These are phyloP conservation scores for Eucalyptus coolabah DNA, from an alignment of 345 rosid species.

Conservation along the genomic window DNA sequence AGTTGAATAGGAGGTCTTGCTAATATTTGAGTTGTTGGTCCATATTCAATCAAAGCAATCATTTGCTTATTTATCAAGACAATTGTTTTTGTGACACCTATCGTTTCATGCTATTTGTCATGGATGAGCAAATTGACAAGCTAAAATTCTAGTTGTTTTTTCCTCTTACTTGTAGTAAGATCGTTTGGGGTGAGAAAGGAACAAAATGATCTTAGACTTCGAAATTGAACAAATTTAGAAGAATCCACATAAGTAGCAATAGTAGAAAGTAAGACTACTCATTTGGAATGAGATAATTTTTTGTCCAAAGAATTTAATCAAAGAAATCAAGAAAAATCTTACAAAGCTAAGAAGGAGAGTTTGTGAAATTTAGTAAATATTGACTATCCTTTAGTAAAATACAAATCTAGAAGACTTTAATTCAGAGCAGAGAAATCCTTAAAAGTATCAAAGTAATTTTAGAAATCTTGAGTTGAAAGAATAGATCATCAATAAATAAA, in stretches of 20 bases:
- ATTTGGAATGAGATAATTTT: background rate
- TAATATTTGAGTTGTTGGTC: background rate
- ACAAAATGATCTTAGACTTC: background rate
- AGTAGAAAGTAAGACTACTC: background rate
- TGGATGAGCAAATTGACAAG: background rate
- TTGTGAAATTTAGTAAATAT: background rate
- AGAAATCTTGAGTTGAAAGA: background rate
- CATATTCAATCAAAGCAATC: background rate
- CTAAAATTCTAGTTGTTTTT: background rate
- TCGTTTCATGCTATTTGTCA: background rate
- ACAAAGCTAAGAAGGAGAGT: background rate
- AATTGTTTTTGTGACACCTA: background rate
- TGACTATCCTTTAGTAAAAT: background rate
- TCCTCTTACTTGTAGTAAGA: background rate
- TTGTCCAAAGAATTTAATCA: background rate
- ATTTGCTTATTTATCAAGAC: background rate
- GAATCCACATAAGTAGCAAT: background rate
- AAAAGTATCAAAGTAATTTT: background rate
- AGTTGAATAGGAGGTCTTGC: background rate
- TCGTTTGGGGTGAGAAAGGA: background rate
- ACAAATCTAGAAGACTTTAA: background rate
- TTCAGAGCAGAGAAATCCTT: background rate
- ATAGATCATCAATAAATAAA: background rate
- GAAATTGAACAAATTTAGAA: background rate
- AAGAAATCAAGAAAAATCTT: no score